Evolutionary conservation across 2,329 filamentous ascomycete genomes (phyloP).

Genomic region (Mycocentrospora acerina): DNA sequence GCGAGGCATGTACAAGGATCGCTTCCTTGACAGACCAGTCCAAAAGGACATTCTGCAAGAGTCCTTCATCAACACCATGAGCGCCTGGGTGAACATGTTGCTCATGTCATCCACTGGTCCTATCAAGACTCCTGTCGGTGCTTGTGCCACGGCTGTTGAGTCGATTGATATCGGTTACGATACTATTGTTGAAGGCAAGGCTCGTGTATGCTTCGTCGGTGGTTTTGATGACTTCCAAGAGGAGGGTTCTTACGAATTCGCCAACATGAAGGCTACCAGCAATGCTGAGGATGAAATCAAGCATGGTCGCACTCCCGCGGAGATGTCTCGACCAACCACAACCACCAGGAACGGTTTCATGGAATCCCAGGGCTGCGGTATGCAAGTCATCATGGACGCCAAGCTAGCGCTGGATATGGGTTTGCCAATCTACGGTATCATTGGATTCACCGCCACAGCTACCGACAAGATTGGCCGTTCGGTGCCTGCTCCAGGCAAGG

Average conservation of each 20-base stretch:
- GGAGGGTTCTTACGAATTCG: conserved; percentile 98
- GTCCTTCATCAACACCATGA: conserved; percentile 99
- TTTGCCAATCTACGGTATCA: conserved; percentile 92
- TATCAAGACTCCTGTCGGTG: conserved; percentile 97
- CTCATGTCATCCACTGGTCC: conserved; percentile 94
- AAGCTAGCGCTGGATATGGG: conserved; percentile 97
- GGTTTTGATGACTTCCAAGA: conserved; percentile 99
- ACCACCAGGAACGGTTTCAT: conserved; percentile 98
- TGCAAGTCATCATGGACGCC: conserved; percentile 98
- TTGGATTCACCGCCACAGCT: conserved; percentile 91
- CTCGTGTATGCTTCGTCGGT: conserved; percentile 94
- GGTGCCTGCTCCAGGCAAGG: conserved; percentile 92
- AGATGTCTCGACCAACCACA: conserved; percentile 97
- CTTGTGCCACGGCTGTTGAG: conserved; percentile 95
- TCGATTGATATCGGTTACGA: conserved; percentile 97
- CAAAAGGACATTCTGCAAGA: conserved; percentile 99
- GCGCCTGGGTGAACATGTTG: conserved; percentile 99
- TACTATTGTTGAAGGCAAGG: conserved; percentile 98
- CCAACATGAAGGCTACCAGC: conserved; percentile 99
- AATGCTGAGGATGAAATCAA: conserved; percentile 96
- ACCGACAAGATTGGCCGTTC: conserved; percentile 99
- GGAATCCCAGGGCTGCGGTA: conserved; percentile 98
- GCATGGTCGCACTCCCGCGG: conserved; percentile 89
- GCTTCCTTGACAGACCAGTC: conserved; percentile 92
- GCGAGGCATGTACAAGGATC: conserved; percentile 97